Percentiles rank a stretch among this genome's conserved stretches.
Conservation (phyloP, 345 rosid genomes). For the Eucalyptus sp. region DNA sequence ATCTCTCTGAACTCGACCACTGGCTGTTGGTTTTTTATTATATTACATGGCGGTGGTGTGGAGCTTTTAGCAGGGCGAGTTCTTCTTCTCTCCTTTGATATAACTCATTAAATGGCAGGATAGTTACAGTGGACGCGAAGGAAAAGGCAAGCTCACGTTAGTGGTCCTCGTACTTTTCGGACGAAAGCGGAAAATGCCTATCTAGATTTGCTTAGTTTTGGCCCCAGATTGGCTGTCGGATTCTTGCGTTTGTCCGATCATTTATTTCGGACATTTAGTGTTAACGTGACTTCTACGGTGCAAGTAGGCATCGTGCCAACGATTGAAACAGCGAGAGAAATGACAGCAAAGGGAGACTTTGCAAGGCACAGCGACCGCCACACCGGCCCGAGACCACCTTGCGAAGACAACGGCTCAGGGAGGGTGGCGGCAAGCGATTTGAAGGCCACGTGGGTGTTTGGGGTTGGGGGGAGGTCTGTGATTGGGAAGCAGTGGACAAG, state of each 20-base stretch:
- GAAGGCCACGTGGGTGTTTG: too few relatives aligned
- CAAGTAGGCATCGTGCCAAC: background rate
- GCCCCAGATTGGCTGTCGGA: background rate
- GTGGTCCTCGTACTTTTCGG: background rate
- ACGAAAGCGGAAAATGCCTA: background rate
- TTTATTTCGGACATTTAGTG: background rate
- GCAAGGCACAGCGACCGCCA: background rate
- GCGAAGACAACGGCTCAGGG: background rate
- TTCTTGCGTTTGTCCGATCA: background rate
- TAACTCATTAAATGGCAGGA: background rate
- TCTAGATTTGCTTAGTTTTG: background rate
- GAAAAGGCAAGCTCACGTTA: background rate
- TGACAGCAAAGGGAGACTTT: background rate
- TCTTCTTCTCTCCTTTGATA: background rate
- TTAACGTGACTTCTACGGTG: background rate
- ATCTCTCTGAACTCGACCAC: background rate
- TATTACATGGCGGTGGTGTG: background rate
- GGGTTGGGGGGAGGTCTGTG: too few relatives aligned
- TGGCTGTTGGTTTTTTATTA: too few relatives aligned
- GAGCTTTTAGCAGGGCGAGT: background rate
- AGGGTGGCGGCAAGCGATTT: too few relatives aligned
- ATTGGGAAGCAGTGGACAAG: too few relatives aligned
- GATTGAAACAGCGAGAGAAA: background rate
- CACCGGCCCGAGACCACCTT: background rate
- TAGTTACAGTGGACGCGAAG: fast-evolving